Conservation (phyloP, 2,329 filamentous ascomycete genomes). For the Emydomyces testavorans region DNA sequence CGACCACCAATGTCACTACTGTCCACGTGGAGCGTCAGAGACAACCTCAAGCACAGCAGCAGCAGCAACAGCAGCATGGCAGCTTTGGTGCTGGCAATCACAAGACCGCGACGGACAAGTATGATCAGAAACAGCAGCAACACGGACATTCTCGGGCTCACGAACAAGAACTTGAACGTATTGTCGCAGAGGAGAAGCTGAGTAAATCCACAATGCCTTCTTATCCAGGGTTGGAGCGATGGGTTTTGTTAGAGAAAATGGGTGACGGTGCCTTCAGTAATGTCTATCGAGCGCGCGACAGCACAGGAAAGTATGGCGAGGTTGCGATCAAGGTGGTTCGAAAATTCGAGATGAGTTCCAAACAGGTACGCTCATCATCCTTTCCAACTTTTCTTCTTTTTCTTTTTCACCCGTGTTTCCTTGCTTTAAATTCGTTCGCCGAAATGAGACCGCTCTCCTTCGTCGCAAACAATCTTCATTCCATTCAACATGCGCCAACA, state of each 20-base stretch:
- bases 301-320: conserved; percentile 57
- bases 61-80: conserved; percentile 44
- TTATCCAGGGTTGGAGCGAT: conserved; percentile 76
- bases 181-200: conserved; percentile 85
- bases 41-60: conserved; percentile 36
- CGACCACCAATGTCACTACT: conserved; percentile 51
- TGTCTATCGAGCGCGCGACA: conserved; percentile 81
- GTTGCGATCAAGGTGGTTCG: conserved; percentile 97
- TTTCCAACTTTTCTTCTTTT: conserved; percentile 22
- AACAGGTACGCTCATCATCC: conserved; percentile 55
- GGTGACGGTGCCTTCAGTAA: conserved; percentile 98
- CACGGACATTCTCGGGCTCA: conserved; percentile 31
- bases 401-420: conserved; percentile 18
- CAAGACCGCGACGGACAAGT: conserved; percentile 46
- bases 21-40: conserved; percentile 54
- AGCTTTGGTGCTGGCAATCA: conserved; percentile 50
- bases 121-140: conserved; percentile 40
- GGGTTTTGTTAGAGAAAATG: conserved; percentile 89
- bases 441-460: not conserved
- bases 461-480: not conserved
- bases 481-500: conserved; percentile 9
- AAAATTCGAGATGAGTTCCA: conserved; percentile 97
- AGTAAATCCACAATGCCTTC: conserved; percentile 72
- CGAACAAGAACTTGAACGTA: conserved; percentile 61
- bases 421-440: not conserved